These are phyloP conservation scores for Huntiella abstrusa DNA, from an alignment of 2,329 filamentous ascomycete species.

Conservation along the genomic window DNA sequence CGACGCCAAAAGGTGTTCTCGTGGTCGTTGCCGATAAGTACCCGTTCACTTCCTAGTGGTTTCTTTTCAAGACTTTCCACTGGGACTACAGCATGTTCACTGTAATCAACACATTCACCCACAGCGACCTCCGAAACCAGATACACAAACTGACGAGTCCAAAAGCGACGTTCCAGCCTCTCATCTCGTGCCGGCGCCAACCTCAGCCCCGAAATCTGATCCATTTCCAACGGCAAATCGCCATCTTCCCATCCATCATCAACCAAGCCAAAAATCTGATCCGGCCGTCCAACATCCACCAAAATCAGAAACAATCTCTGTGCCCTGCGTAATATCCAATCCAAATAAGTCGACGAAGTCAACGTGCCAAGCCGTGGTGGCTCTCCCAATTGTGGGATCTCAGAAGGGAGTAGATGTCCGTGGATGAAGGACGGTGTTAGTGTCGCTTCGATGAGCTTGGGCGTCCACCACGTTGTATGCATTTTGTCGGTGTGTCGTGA, in stretches of 20 bases:
- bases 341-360: constrained; percentile 58
- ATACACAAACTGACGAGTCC: constrained; percentile 50
- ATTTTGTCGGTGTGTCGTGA: constrained; percentile 11
- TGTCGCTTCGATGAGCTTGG: constrained; percentile 47
- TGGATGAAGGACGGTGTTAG: constrained; percentile 50
- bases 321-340: constrained; percentile 54
- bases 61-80: constrained; percentile 46
- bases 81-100: constrained; percentile 49
- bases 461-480: constrained; percentile 47
- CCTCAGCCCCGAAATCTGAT: constrained; percentile 44
- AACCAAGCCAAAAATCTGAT: constrained; percentile 56
- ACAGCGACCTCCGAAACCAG: constrained; percentile 43
- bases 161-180: constrained; percentile 48
- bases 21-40: constrained; percentile 39
- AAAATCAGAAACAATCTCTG: constrained; percentile 54
- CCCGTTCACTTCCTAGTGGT: constrained; percentile 18
- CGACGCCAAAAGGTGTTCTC: constrained; percentile 38
- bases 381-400: constrained; percentile 39
- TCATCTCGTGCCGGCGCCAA: constrained; percentile 41
- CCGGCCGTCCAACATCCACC: constrained; percentile 47
- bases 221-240: constrained; percentile 49
- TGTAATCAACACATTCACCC: constrained; percentile 44
- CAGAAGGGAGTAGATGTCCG: constrained; percentile 42
- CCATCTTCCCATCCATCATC: constrained; percentile 63
- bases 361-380: too few relatives aligned